Evolutionary conservation across 108 stramenopile genomes (phyloP), one percentile per base, ranked within the genome.

Genomic region (Aurantiochytrium sp.): DNA sequence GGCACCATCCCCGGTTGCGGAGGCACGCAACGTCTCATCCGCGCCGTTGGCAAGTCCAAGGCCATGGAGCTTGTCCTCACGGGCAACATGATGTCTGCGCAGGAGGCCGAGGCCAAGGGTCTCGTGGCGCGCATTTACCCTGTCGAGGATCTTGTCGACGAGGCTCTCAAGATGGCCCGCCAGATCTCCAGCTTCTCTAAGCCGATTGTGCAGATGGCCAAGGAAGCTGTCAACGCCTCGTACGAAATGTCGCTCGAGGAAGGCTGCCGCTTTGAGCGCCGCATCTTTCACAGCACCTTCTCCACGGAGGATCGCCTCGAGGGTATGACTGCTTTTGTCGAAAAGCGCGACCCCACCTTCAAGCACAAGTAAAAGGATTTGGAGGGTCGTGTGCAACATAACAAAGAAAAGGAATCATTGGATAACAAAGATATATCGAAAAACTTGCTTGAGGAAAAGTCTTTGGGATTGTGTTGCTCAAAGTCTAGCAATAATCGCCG

Each of bases 221-320:
- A 99, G 93, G 99, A 99, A 89, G 96, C 98, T 8, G 97, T 98
- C 69, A 99, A 99, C 93, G 97, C 97, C 43, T 95, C 98, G 0
- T 97, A 98, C 73, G 99, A 99, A 90, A 87, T 97, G 69, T 91
- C 93, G n/a, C 92, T 99, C 23, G 93, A 93, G 58, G 97, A 99
- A 89, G 99, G 99, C 57, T 88, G 97, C 71, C 93, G 96, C 58
- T 95, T 98, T 69, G 99, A 99, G 92, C 94, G 99, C 59, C 95
- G 98, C 44, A 93, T 99, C 88, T 99, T 99, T 89, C 99, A 98
- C 92, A 91, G 96, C 8, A 89, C 96, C 69, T 99, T 99, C 94
- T 98, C 98, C 12, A 96, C 98, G 35, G 95, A 95, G 59, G 99
- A 99, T 90, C 99, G 98, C 92, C 99, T 98, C 92, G 99, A 99